Conservation (phyloP, 768 basidiomycete species). For the Lactarius pseudohatsudake region DNA sequence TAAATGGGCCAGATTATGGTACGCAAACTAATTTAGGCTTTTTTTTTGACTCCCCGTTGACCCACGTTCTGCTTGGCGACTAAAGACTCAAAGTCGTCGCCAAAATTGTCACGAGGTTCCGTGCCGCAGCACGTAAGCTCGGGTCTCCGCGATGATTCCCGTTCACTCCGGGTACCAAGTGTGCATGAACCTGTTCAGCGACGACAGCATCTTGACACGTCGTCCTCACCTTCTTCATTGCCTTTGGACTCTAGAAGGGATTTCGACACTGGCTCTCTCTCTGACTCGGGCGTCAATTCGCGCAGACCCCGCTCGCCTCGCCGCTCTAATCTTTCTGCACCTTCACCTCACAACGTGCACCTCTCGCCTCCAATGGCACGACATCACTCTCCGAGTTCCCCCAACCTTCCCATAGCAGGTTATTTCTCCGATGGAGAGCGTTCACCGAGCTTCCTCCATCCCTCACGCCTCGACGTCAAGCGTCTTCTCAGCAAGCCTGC, state of each 20-base stretch:
- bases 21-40: background rate
- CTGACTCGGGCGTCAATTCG: conserved; percentile 22
- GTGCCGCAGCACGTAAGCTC: background rate
- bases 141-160: background rate
- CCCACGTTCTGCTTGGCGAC: background rate
- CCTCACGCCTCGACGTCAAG: conserved; percentile 28
- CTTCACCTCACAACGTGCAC: background rate
- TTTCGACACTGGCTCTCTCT: conserved; percentile 22
- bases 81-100: conserved; percentile 8
- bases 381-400: conserved; percentile 24
- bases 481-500: conserved; percentile 30
- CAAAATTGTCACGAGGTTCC: background rate
- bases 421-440: conserved; percentile 26
- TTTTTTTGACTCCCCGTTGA: background rate
- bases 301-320: background rate
- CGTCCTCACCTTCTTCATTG: background rate
- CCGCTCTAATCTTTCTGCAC: conserved; percentile 3
- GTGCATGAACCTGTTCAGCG: background rate
- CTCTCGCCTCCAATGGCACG: conserved; percentile 12
- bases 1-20: conserved; percentile 12
- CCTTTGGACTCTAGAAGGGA: conserved; percentile 1
- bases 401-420: conserved; percentile 13
- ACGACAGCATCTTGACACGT: background rate
- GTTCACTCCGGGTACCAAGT: background rate
- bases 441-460: conserved; percentile 21